Percentiles rank a stretch among this genome's conserved stretches.
These are phyloP conservation scores for Coelastrella sp. DNA, from an alignment of 139 green algal species.

Conservation along the genomic window DNA sequence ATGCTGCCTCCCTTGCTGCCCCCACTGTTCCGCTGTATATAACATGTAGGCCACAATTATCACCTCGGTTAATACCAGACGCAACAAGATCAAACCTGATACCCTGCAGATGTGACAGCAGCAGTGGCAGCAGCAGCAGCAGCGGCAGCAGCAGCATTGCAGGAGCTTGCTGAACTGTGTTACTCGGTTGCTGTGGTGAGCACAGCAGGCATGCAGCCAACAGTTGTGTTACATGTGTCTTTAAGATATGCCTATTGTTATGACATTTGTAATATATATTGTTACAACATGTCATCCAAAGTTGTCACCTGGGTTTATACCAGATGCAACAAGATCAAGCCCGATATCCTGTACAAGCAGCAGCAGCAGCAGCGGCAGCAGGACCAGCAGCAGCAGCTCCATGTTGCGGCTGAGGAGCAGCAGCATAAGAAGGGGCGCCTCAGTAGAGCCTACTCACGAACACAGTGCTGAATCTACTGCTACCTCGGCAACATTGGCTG, in stretches of 20 bases:
- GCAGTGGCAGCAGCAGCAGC: no score
- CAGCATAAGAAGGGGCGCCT: no score
- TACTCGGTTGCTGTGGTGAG: no score
- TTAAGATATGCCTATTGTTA: not conserved
- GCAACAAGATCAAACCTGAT: slow-evolving; percentile 67
- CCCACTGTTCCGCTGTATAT: slow-evolving; percentile 86
- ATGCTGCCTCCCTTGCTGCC: slow-evolving; percentile 79
- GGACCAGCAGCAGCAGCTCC: no score
- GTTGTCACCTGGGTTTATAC: slow-evolving; percentile 74
- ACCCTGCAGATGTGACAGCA: slow-evolving; percentile 1
- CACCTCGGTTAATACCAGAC: slow-evolving; percentile 85
- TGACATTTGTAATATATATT: not conserved
- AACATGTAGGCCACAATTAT: slow-evolving; percentile 87
- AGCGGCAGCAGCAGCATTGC: no score
- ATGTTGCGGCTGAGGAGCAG: no score
- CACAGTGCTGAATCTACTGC: no score
- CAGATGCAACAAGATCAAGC: slow-evolving; percentile 71
- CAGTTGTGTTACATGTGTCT: no score
- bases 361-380: not conserved
- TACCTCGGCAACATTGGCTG: no score
- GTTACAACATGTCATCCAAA: not conserved
- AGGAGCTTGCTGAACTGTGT: no score
- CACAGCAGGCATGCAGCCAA: no score
- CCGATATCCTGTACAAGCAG: not conserved
- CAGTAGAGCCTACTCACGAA: no score